Evolutionary conservation across 139 green algal species (phyloP).

Genomic region (Chlamydomonas incerta): DNA sequence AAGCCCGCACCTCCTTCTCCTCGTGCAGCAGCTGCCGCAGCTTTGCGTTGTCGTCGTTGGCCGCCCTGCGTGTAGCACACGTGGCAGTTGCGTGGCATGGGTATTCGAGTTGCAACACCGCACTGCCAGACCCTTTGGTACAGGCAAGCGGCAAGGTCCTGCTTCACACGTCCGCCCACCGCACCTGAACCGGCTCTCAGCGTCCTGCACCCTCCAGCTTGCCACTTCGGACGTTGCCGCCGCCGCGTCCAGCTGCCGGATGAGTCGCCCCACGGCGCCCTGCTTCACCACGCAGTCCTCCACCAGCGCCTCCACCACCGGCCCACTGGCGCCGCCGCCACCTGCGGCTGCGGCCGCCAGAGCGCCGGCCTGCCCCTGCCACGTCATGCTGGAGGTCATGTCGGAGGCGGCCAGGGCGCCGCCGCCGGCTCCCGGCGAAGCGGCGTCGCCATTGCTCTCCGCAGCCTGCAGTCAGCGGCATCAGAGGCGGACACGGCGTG

Average conservation of each 20-base stretch:
- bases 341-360: not conserved
- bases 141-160: too few relatives aligned
- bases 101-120: too few relatives aligned
- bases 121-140: too few relatives aligned
- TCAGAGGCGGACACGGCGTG: too few relatives aligned
- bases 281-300: slow-evolving; percentile 56
- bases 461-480: too few relatives aligned
- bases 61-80: slow-evolving; percentile 16
- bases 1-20: slow-evolving; percentile 54
- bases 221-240: slow-evolving; percentile 47
- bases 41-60: slow-evolving; percentile 52
- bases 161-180: not conserved
- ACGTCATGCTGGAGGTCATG: not conserved
- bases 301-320: slow-evolving; percentile 41
- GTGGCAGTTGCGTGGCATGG: too few relatives aligned
- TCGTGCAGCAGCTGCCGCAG: slow-evolving; percentile 69
- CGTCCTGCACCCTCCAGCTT: slow-evolving; percentile 48
- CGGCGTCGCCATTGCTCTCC: too few relatives aligned
- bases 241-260: slow-evolving; percentile 40
- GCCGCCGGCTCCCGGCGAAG: too few relatives aligned
- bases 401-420: not conserved
- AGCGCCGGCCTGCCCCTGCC: not conserved
- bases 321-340: not conserved
- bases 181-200: slow-evolving; percentile 31
- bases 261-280: slow-evolving; percentile 50